These are phyloP conservation scores for Perkinsus marinus DNA, from an alignment of 169 alveolate genomes.

Conservation along the genomic window DNA sequence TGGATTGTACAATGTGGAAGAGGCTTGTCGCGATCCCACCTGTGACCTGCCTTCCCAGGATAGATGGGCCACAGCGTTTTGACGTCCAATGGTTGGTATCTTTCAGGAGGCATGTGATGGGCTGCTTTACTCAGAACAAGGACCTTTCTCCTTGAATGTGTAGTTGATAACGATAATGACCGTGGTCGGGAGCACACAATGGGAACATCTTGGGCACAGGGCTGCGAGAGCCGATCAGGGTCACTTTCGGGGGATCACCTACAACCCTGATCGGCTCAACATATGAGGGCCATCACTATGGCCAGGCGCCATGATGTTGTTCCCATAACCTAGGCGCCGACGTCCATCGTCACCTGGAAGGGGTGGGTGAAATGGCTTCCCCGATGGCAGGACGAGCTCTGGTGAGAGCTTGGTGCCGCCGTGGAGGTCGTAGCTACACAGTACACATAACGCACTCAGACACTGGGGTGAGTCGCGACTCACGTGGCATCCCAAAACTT, in stretches of 20 bases:
- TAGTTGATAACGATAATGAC: neutral
- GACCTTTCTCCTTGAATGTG: neutral
- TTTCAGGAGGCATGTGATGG: neutral
- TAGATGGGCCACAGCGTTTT: neutral
- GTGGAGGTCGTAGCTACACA: neutral
- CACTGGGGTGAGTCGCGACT: too few species aligned
- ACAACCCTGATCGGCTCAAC: neutral
- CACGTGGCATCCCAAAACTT: neutral
- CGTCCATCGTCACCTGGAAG: neutral
- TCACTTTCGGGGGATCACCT: neutral
- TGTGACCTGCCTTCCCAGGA: neutral
- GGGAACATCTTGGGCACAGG: neutral
- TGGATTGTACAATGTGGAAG: too few species aligned
- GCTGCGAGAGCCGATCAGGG: neutral
- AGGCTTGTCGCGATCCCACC: neutral
- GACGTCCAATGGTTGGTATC: neutral
- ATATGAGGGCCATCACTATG: too few species aligned
- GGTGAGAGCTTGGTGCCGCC: neutral
- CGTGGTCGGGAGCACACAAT: neutral
- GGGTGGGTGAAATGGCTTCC: neutral
- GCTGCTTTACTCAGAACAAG: neutral
- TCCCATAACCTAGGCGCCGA: too few species aligned
- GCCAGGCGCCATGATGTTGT: too few species aligned
- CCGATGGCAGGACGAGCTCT: neutral
- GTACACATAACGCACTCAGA: too few species aligned